Conservation (phyloP, 768 basidiomycete species). For the Phaeotremella skinneri region DNA sequence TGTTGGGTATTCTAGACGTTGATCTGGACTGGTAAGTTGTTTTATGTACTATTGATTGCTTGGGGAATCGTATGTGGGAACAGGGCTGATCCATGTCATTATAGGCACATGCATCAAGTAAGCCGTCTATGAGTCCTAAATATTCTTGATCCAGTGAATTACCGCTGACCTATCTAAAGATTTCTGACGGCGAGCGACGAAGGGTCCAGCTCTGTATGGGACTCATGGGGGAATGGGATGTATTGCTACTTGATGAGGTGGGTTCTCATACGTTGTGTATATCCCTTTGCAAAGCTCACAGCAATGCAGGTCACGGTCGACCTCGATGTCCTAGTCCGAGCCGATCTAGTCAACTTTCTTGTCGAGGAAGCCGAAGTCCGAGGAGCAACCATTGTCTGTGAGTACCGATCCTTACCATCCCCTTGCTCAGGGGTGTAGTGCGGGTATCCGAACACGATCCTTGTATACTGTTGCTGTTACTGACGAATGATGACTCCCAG, state of each 20-base stretch:
- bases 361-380: constrained; percentile 74
- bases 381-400: constrained; percentile 82
- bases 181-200: constrained; percentile 93
- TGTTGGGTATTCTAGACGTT: constrained; percentile 89
- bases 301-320: constrained; percentile 81
- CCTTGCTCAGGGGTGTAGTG: neutral
- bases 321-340: constrained; percentile 89
- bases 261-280: constrained; percentile 7
- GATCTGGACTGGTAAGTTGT: constrained; percentile 71
- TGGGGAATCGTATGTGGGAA: neutral
- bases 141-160: neutral
- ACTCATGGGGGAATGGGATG: constrained; percentile 90
- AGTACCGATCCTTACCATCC: constrained; percentile 38
- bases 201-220: constrained; percentile 93
- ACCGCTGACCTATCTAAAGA: constrained; percentile 66
- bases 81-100: neutral
- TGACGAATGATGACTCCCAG: constrained; percentile 57
- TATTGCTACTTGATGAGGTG: constrained; percentile 91
- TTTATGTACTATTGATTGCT: neutral
- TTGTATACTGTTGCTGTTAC: constrained; percentile 7
- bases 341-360: constrained; percentile 84
- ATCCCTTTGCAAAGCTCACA: neutral
- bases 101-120: constrained; percentile 34
- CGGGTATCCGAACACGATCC: neutral
- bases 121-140: neutral